Evolutionary conservation across 192 early-diverging fungal species (phyloP), one percentile per base, ranked within the genome.

Genomic region (Podila minutissima): DNA sequence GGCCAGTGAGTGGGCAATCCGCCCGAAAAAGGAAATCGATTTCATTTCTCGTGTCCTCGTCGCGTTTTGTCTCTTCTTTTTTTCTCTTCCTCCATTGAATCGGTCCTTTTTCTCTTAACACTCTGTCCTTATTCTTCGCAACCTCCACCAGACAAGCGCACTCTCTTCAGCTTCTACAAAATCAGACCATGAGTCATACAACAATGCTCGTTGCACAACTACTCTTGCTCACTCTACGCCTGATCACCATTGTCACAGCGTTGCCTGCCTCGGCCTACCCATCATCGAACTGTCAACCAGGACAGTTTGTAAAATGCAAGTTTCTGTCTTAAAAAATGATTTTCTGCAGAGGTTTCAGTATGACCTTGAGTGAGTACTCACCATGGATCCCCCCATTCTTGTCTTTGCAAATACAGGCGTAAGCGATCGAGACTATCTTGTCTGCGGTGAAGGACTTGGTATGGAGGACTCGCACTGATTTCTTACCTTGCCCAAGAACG

Each of bases 1-100:
- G 13, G 49, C 20, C 49, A 5, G 49, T 53, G n/a, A 15, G 49
- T 53, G n/a, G n/a, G 62, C 69, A 71, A 71, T 71, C 46, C 38
- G 28, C 29, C 61, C 69, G 51, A 71, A 71, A 71, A 71, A 71
- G 69, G 69, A 71, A 71, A 69, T 13, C 15, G 7, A 6, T 38
- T 49, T 50, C 60, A 60, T n/a, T 48, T 24, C 46, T 9, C 60
- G 46, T 59, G 13, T 22, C 35, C 17, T 38, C 20, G 20, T 65
- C 28, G 15, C 26, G 22, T 26, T 6, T 28, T 49, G 13, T 37
- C 22, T 5, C 13, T 19, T 22, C 41, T 64, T 19, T 26, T 35
- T 38, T 38, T 22, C 58, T 7, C 31, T 51, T 19, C 20, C 35
- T 64, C 62, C 37, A 29, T 29, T 29, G 29, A 29, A 10, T 53